A percentile compares a stretch with the other conserved stretches of the same genome.
Conservation (phyloP, 768 basidiomycete genomes). For the Serpula lacrymans region DNA sequence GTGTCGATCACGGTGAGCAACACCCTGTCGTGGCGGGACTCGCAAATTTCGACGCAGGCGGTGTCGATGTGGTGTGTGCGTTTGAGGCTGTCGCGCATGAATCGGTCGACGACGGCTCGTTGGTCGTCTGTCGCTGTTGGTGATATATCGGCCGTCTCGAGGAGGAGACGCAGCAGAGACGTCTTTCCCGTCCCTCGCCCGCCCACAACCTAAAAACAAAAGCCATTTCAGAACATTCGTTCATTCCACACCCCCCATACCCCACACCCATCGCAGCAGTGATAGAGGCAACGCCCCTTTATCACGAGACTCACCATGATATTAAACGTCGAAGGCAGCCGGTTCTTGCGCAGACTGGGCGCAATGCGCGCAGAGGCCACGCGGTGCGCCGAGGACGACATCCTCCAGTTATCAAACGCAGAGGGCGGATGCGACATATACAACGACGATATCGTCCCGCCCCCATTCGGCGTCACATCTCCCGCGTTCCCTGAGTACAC, state of each 20-base stretch:
- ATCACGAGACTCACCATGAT: constrained; percentile 69
- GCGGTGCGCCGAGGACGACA: constrained; percentile 30
- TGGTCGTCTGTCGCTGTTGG: constrained; percentile 76
- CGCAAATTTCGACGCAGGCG: constrained; percentile 77
- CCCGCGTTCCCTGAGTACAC: constrained; percentile 42
- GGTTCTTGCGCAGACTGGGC: constrained; percentile 64
- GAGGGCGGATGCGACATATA: constrained; percentile 65
- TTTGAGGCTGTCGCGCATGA: constrained; percentile 59
- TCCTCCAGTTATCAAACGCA: constrained; percentile 58
- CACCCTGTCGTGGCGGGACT: constrained; percentile 77
- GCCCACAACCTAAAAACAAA: constrained; percentile 61
- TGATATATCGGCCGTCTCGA: constrained; percentile 83
- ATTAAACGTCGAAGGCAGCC: constrained; percentile 77
- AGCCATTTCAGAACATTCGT: constrained; percentile 7
- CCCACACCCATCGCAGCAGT: too few relatives aligned
- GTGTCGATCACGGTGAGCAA: constrained; percentile 82
- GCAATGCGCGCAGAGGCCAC: constrained; percentile 44
- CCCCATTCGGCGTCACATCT: constrained; percentile 31
- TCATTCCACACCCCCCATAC: too few relatives aligned
- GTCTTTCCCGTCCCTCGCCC: constrained; percentile 84
- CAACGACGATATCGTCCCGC: constrained; percentile 60
- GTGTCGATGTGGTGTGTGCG: constrained; percentile 62
- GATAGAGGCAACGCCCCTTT: constrained; percentile 1
- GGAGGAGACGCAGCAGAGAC: constrained; percentile 70
- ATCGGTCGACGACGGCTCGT: constrained; percentile 57